Base-by-base conservation (phyloP, 257 asterid species). In the Gynochthodes officinalis region DNA sequence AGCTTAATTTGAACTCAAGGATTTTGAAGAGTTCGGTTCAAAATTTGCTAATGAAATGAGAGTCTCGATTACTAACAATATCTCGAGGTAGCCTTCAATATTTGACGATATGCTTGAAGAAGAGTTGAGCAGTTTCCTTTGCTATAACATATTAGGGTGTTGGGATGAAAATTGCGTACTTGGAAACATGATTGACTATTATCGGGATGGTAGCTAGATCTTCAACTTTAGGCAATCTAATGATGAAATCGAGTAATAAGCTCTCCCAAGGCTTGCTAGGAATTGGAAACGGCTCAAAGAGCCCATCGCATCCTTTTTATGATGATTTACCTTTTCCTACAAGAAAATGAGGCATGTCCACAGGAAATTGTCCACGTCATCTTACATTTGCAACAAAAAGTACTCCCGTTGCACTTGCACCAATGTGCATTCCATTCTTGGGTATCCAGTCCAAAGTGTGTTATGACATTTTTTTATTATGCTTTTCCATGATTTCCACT, bases 21-120 rank as follows among this genome's bases (percentile, higher is more conserved):
- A 55, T 55, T 23, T 55, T 55, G 61, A 55, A 55, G 61, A 55
- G 61, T 55, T 55, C 61, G 61, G 61, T 55, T 33, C 61, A 55
- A 23, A 55, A 55, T 0, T 55, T 14, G 0, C 61, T 33, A 55
- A 2, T 55, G 32, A 55, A 55, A 1, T 9, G 14, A 7, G 61
- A n/a, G 4, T 55, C 61, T 0, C 33, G 14, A 55, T 55, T 33
- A 55, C 61, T 55, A 3, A 55, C 33, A 5, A 55, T n/a, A n/a
- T 55, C 61, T 14, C 14, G 28, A 0, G 33, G 61, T 1, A 55
- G 14, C 61, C 61, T n/a, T 7, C 30, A 61, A 7, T 61, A 61
- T 14, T 58, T 30, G 2, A 23, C 64, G 0, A 58, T 19, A 1
- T 12, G n/a, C 40, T 27, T 58, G 40, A 58, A 58, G 64, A 27